These are phyloP conservation scores for Carallia pectinifolia DNA, from an alignment of 345 rosid genomes.

Conservation along the genomic window DNA sequence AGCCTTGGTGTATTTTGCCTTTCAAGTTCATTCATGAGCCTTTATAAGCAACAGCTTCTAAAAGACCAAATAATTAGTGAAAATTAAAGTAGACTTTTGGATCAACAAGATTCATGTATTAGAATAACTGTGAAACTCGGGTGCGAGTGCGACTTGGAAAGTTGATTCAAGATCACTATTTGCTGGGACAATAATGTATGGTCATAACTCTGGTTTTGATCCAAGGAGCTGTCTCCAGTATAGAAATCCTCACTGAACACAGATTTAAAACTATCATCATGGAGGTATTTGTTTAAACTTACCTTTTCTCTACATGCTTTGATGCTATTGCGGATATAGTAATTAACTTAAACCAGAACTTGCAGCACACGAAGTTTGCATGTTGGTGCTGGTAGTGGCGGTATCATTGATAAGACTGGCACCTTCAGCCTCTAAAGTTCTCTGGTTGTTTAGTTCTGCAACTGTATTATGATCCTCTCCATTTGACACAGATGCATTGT, in stretches of 20 bases:
- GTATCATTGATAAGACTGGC: slow-evolving; percentile 34
- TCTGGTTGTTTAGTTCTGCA: slow-evolving; percentile 39
- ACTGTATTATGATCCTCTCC: slow-evolving; percentile 37
- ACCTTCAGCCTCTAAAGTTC: slow-evolving; percentile 27
- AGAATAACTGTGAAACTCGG: too few relatives aligned
- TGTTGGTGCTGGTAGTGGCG: slow-evolving; percentile 7
- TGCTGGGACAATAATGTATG: not conserved
- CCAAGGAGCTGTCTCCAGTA: not conserved
- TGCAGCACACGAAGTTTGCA: slow-evolving; percentile 43
- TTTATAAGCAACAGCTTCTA: too few relatives aligned
- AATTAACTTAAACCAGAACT: slow-evolving; percentile 51
- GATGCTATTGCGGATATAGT: slow-evolving; percentile 16
- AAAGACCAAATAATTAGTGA: too few relatives aligned
- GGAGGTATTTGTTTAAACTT: not conserved
- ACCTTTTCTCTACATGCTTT: slow-evolving; percentile 20
- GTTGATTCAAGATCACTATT: too few relatives aligned
- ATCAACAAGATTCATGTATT: too few relatives aligned
- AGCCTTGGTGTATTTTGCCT: too few relatives aligned
- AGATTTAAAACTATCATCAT: not conserved
- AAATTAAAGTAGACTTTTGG: too few relatives aligned
- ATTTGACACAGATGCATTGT: slow-evolving; percentile 33
- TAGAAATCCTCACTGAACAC: not conserved
- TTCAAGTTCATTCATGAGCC: too few relatives aligned
- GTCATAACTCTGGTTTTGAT: not conserved
- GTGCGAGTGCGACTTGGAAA: too few relatives aligned